A percentile compares a stretch with the other conserved stretches of the same genome.
Conservation (phyloP, 179 eudicot genomes). For the Heliamphora pulchella region DNA sequence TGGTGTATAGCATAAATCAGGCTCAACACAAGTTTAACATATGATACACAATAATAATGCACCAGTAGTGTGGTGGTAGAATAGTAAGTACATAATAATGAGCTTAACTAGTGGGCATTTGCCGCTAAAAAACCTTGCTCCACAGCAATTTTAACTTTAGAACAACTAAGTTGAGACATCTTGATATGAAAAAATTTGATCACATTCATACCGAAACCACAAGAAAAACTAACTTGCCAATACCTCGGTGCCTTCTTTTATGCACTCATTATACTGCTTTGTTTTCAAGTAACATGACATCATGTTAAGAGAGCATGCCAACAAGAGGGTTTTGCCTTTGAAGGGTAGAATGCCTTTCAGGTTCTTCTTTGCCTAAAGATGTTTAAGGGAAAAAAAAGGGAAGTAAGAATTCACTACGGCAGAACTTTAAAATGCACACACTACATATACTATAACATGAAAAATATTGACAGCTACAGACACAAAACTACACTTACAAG, state of each 20-base stretch:
- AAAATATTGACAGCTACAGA: constrained; percentile 11
- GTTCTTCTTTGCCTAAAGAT: constrained; percentile 75
- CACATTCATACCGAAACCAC: background rate
- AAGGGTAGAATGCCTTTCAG: constrained; percentile 55
- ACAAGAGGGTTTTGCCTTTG: constrained; percentile 44
- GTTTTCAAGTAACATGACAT: constrained; percentile 97
- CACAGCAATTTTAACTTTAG: background rate
- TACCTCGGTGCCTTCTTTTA: constrained; percentile 92
- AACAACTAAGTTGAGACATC: constrained; percentile 5
- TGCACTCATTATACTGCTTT: constrained; percentile 64
- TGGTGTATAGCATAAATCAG: no score
- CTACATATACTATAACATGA: background rate
- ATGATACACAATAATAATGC: no score
- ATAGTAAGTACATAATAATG: background rate
- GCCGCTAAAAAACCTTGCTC: background rate
- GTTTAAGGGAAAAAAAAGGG: background rate
- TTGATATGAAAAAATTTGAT: background rate
- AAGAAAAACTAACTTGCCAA: constrained; percentile 5
- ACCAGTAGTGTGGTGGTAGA: no score
- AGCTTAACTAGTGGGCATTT: background rate
- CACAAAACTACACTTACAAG: constrained; percentile 50
- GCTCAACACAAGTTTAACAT: no score
- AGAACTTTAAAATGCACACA: background rate
- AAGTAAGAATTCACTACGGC: background rate
- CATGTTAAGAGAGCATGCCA: constrained; percentile 89